Percentiles rank a stretch among this genome's conserved stretches.
These are phyloP conservation scores for Colletotrichum zoysiae DNA, from an alignment of 2,329 filamentous ascomycete species.

Conservation along the genomic window DNA sequence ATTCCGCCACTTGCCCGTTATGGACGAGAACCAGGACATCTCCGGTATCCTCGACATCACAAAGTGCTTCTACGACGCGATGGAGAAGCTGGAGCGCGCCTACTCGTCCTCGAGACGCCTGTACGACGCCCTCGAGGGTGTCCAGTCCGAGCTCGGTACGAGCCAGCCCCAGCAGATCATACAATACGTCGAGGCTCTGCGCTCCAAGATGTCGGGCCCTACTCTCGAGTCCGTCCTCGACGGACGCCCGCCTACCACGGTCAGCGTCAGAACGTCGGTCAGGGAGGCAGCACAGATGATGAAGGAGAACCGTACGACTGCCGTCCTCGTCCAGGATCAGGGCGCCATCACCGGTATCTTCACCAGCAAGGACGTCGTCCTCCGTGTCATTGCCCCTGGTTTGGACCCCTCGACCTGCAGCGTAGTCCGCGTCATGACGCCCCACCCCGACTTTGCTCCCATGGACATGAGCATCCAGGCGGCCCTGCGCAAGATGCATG, in stretches of 20 bases:
- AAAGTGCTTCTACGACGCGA: constrained; percentile 99
- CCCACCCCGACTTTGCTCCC: constrained; percentile 97
- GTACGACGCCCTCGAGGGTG: constrained; percentile 96
- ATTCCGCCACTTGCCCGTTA: constrained; percentile 96
- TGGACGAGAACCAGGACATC: constrained; percentile 99
- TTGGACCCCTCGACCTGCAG: constrained; percentile 95
- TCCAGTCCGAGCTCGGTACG: constrained; percentile 95
- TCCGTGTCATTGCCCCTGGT: constrained; percentile 96
- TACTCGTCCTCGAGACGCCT: constrained; percentile 98
- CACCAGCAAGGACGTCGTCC: constrained; percentile 98
- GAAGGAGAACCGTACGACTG: constrained; percentile 99
- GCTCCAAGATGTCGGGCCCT: constrained; percentile 96
- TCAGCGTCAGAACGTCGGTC: constrained; percentile 95
- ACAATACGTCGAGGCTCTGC: constrained; percentile 96
- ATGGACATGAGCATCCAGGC: constrained; percentile 99
- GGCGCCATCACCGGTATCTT: constrained; percentile 99
- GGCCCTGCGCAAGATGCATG: constrained; percentile 98
- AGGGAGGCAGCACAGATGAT: constrained; percentile 95
- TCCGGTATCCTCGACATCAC: constrained; percentile 98
- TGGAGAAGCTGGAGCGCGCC: constrained; percentile 98
- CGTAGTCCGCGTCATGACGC: constrained; percentile 98
- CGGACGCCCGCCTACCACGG: constrained; percentile 91
- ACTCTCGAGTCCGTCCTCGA: constrained; percentile 95
- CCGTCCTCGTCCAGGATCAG: constrained; percentile 95
- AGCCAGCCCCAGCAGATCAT: constrained; percentile 99